A percentile compares a stretch with the other conserved stretches of the same genome.
phyloP scores from a whole-genome alignment of 345 rosid species.

The Syzygium grande region DNA sequence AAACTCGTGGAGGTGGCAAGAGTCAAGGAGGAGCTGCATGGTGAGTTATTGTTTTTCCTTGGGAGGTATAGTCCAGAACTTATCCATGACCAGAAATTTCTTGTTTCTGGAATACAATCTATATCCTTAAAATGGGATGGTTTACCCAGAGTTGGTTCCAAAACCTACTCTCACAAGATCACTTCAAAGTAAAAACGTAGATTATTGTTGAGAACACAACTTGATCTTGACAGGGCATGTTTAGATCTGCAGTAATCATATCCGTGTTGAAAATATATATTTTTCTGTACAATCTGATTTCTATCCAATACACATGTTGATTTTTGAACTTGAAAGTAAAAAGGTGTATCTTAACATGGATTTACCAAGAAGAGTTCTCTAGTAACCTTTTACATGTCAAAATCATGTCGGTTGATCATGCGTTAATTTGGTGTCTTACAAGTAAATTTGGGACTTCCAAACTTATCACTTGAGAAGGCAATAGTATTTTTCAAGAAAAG shows the following conservation, averaged over 20 bases:
- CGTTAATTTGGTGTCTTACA: neutral
- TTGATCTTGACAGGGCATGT: neutral
- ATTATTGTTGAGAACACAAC: neutral
- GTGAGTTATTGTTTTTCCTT: conserved; percentile 28
- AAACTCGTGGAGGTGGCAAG: conserved; percentile 69
- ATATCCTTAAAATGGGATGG: neutral
- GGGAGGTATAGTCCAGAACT: neutral
- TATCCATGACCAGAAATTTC: neutral
- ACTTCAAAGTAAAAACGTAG: no score
- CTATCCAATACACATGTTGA: neutral
- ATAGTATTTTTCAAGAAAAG: neutral
- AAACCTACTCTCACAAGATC: neutral
- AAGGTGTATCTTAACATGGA: neutral
- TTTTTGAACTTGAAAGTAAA: neutral
- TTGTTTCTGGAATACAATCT: neutral
- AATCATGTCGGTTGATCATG: neutral
- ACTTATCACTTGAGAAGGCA: neutral
- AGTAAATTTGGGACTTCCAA: neutral
- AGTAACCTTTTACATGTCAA: neutral
- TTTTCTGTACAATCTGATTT: neutral
- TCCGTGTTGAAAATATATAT: neutral
- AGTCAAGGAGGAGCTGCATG: conserved; percentile 81
- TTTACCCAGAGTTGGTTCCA: neutral
- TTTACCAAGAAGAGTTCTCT: neutral
- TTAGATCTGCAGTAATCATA: neutral